Evolutionary conservation across 805 yeast genomes (phyloP).

Genomic region (Nakazawaea holstii): DNA sequence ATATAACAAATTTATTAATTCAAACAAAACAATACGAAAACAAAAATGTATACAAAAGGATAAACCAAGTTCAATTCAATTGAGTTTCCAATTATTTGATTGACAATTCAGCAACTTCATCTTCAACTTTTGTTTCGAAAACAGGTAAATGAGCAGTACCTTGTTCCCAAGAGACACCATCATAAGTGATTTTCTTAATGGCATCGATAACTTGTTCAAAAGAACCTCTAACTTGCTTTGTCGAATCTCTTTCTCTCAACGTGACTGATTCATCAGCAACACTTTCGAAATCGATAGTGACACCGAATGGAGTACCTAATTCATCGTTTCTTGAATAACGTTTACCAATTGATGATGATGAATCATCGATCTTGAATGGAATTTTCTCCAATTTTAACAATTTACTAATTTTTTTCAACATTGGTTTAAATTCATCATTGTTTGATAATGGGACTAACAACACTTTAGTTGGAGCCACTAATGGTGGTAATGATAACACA

Average conservation of each 20-base stretch:
- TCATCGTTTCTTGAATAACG: constrained; percentile 98
- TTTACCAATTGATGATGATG: constrained; percentile 96
- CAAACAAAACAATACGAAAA: too few species aligned
- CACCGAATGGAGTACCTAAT: constrained; percentile 97
- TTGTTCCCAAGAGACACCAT: constrained; percentile 75
- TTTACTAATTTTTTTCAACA: constrained; percentile 63
- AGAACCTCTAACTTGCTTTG: constrained; percentile 93
- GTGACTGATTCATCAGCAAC: constrained; percentile 85
- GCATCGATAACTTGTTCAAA: constrained; percentile 66
- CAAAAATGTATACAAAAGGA: too few species aligned
- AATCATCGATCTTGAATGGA: constrained; percentile 94
- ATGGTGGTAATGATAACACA: constrained; percentile 87
- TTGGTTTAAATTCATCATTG: constrained; percentile 73
- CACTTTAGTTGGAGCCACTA: constrained; percentile 97
- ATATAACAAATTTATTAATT: too few species aligned
- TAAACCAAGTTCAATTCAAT: too few species aligned
- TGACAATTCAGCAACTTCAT: constrained; percentile 17
- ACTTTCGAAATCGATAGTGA: constrained; percentile 94
- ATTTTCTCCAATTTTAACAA: constrained; percentile 74
- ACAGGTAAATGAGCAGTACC: constrained; percentile 70
- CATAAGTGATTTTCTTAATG: constrained; percentile 68
- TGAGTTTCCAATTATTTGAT: neutral
- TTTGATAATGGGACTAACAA: constrained; percentile 89
- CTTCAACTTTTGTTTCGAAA: constrained; percentile 65
- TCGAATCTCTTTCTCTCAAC: constrained; percentile 94